A percentile compares a stretch with the other conserved stretches of the same genome.
phyloP scores from a whole-genome alignment of 2,329 filamentous ascomycete genomes.

The Cercospora citrullina region DNA sequence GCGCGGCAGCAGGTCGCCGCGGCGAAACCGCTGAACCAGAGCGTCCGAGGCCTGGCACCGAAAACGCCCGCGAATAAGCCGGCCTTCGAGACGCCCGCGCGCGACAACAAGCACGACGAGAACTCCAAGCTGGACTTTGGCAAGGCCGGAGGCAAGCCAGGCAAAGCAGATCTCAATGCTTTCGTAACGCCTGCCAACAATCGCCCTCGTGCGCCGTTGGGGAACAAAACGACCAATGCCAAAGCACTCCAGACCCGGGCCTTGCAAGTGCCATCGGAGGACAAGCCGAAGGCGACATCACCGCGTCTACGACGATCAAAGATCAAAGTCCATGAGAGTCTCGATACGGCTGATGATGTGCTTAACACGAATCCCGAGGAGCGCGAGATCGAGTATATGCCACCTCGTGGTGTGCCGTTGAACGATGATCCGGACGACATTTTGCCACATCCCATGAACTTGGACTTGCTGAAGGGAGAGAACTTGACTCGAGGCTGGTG shows the following conservation, averaged over 20 bases:
- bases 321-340: constrained; percentile 63
- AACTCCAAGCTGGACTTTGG: constrained; percentile 65
- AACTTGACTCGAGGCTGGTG: constrained; percentile 56
- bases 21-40: constrained; percentile 70
- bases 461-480: constrained; percentile 49
- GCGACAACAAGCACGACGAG: constrained; percentile 71
- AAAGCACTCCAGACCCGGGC: constrained; percentile 68
- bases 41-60: constrained; percentile 60
- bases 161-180: constrained; percentile 62
- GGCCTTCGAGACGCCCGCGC: constrained; percentile 73
- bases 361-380: constrained; percentile 47
- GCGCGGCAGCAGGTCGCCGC: constrained; percentile 69
- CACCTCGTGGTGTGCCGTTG: constrained; percentile 62
- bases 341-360: constrained; percentile 25
- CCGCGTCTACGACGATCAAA: constrained; percentile 55
- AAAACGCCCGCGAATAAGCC: constrained; percentile 77
- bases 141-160: constrained; percentile 57
- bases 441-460: constrained; percentile 32
- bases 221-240: constrained; percentile 94
- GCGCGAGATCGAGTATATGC: constrained; percentile 86
- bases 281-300: constrained; percentile 54
- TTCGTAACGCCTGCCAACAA: constrained; percentile 81
- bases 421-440: constrained; percentile 38
- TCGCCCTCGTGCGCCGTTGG: constrained; percentile 75
- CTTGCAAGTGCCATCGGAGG: constrained; percentile 56